Evolutionary conservation across 208 protist species (phyloP).

Genomic region (Crithidia expoeki): DNA sequence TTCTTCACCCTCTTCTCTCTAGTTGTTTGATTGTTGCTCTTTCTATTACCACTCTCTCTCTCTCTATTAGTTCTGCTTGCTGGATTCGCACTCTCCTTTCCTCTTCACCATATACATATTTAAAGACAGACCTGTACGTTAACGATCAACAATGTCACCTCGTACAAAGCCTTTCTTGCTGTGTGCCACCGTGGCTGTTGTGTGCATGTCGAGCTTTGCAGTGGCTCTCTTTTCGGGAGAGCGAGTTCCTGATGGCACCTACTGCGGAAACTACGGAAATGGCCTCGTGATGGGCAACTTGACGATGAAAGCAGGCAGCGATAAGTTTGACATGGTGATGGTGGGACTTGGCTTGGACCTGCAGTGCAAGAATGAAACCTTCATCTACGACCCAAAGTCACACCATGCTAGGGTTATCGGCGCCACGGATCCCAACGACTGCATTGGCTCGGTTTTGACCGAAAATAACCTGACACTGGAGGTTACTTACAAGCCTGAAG

Average conservation of each 20-base stretch:
- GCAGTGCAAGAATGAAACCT: constrained; percentile 63
- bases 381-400: constrained; percentile 61
- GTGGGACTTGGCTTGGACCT: constrained; percentile 41
- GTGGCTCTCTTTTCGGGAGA: constrained; percentile 3
- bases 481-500: constrained; percentile 42
- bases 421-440: constrained; percentile 61
- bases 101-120: not conserved
- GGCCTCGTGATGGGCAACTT: constrained; percentile 59
- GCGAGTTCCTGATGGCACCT: constrained; percentile 32
- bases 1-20: too few relatives aligned
- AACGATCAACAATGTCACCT: not conserved
- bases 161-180: constrained; percentile 1
- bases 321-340: constrained; percentile 61
- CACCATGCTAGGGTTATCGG: constrained; percentile 36
- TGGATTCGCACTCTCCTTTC: not conserved
- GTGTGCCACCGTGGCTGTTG: not conserved
- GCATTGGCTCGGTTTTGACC: constrained; percentile 59
- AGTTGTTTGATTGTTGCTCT: too few relatives aligned
- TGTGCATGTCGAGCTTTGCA: not conserved
- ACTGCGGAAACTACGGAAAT: constrained; percentile 64
- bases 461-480: constrained; percentile 48
- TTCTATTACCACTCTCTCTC: not conserved
- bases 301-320: constrained; percentile 10
- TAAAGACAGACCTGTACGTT: not conserved
- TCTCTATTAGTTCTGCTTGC: not conserved